Percentiles rank a stretch among this genome's conserved stretches.
phyloP scores from a whole-genome alignment of 2,329 filamentous ascomycete species.

The Knufia fluminis region DNA sequence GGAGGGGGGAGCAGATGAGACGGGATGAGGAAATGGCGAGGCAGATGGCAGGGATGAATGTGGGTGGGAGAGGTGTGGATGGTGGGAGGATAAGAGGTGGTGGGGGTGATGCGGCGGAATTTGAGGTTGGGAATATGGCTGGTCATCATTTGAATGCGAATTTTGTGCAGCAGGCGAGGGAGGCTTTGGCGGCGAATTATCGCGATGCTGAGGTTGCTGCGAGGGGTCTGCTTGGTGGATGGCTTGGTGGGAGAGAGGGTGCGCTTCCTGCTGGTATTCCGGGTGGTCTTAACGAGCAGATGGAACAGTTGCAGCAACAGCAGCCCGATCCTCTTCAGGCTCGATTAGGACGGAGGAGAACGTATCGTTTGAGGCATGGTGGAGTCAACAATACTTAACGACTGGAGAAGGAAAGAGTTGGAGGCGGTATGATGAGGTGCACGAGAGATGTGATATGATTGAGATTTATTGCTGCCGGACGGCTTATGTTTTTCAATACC shows the following conservation, averaged over 20 bases:
- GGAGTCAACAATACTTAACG: background rate
- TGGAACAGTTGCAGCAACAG: background rate
- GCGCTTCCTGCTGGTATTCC: slow-evolving; percentile 10
- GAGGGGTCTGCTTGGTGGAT: slow-evolving; percentile 22
- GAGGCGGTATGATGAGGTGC: background rate
- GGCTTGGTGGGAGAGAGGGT: slow-evolving; percentile 20
- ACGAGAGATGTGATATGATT: background rate
- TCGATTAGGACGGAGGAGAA: background rate
- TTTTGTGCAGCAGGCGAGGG: slow-evolving; percentile 36
- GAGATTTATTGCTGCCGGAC: no score
- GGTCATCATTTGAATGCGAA: slow-evolving; percentile 52
- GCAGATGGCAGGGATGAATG: slow-evolving; percentile 40
- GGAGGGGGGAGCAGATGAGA: slow-evolving; percentile 41
- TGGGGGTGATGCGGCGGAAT: slow-evolving; percentile 4
- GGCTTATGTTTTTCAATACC: background rate
- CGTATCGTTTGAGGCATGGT: background rate
- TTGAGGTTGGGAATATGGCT: slow-evolving; percentile 17
- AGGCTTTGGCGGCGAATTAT: slow-evolving; percentile 27
- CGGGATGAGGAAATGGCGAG: slow-evolving; percentile 44
- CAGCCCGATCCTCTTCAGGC: background rate
- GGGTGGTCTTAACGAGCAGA: background rate
- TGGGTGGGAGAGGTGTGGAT: slow-evolving; percentile 21
- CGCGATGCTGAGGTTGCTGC: slow-evolving; percentile 27
- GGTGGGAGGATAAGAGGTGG: slow-evolving; percentile 19
- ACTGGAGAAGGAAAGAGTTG: no score